Base-by-base conservation (phyloP, 108 stramenopile species). In the Skeletonema potamos region DNA sequence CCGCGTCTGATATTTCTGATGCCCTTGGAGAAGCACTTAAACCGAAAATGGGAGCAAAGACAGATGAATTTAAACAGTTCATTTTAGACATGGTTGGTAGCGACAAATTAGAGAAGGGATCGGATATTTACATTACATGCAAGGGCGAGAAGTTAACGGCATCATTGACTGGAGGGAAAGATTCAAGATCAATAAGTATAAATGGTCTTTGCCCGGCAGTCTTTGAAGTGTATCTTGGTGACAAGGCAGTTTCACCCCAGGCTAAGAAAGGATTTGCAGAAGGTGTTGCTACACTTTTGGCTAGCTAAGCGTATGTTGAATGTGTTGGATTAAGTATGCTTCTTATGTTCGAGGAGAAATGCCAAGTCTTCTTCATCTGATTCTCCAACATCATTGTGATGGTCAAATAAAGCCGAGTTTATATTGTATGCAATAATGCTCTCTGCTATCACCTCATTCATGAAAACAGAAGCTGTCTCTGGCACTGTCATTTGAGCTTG, bases 191-290 rank as follows among this genome's bases (percentile, higher is more conserved):
- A 30, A 74, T 74, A 22, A 54, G 26, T 43, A 36, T 74, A 46
- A 74, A 66, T n/a, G 73, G 66, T 28, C 58, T 74, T 1, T 74
- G 66, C 20, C 46, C 66, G 5, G 73, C 73, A 30, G 24, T 74
- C 15, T 74, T 67, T 27, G 29, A 29, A 41, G 65, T 67, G 7
- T 67, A 74, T 66, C 59, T 74, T 48, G 73, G 73, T 10, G 60
- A 66, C 7, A 51, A 28, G 27, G 59, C 73, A 20, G 73, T 74
- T 33, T 74, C 73, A 18, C 58, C 73, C 27, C 73, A 74, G 34
- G 73, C 65, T 24, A 74, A 67, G 32, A 66, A 74, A 13, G 73
- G 73, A 13, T 74, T 74, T 54, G 73, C 37, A 2, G 66, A 66
- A 18, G 73, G 73, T 1, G 66, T 61, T 61, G 44, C 55, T 29